Evolutionary conservation across 164 flowering plant genomes (phyloP), one percentile per base, ranked within the genome.

Genomic region (Dillenia suffruticosa): DNA sequence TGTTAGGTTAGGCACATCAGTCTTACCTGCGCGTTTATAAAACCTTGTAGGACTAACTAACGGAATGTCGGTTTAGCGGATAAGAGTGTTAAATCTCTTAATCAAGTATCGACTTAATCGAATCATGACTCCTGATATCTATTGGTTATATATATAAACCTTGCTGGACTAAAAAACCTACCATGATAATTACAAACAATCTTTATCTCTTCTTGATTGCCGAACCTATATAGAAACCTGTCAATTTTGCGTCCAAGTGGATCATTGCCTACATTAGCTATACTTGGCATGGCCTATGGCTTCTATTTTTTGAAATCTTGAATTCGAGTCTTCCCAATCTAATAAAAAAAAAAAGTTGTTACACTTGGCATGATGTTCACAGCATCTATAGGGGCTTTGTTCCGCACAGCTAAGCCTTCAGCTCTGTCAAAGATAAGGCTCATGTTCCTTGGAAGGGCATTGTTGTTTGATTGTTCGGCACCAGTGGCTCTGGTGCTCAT

Each of bases 181-280:
- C 73, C 77, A 59, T 73, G 77, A 65, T 73, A 73, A 13, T 62
- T 44, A 40, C 77, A 73, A 1, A 73, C 68, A 5, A 73, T 62
- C 11, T 61, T 47, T 3, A 69, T 55, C 10, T 58, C 46, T 5
- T 51, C 65, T 0, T 5, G 40, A 49, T 45, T 58, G 14, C 1
- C 19, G 56, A 57, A 69, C 32, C 12, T 55, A 56, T 63, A 73
- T 9, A 73, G 61, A 46, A 73, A 62, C 24, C 77, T 73, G 50
- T 73, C 64, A 11, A 69, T 44, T 43, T 5, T 58, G 54, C 49
- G 65, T 10, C 73, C 76, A 17, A 65, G n/a, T 1, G 72, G 72
- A 2, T 68, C 72, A 16, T 61, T 64, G 14, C 76, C 77, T 0
- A 17, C 55, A 1, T 73, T 56, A 12, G 51, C 32, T 53, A 73